Base-by-base conservation (phyloP, 129 eudicot species). In the Flaveria robusta region DNA sequence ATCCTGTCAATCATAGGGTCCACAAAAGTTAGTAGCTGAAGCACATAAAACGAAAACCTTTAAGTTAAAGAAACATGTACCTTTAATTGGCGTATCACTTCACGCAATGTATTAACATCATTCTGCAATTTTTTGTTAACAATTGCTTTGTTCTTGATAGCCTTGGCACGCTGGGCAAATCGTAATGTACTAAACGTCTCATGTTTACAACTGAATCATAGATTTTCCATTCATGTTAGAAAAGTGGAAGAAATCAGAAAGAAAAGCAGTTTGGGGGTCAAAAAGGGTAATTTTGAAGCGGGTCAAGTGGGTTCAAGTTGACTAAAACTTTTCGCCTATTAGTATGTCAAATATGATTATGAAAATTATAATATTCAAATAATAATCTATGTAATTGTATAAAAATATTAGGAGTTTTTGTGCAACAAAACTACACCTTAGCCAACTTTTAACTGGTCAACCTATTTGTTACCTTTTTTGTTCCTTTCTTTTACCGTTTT, bases 101-200 rank as follows among this genome's bases (percentile, higher is more conserved):
- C 92, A 47, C 96, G 90, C 83, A 94, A 81, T 42, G 93, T 87
- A 74, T 89, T 87, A 20, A 94, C 97, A 76, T 94, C 96, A 70
- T 94, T 90, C 76, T 91, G 93, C 93, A 84, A 86, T 70, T 85
- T 87, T 76, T 94, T 96, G 81, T 94, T 94, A 72, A 94, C 89
- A 49, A 85, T 82, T 39, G 98, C 98, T 81, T 91, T 94, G 81
- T 94, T 94, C 83, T 94, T 94, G 56, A 94, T 85, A 77, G 96
- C 93, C 85, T 94, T 94, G 14, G 98, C 97, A 39, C 98, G 97
- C 31, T 94, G 97, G 26, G 98, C 98, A 78, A 94, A 94, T 68
- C 96, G 82, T 68, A 94, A 79, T 58, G 98, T 94, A 82, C 98
- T 91, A 19, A 85, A 74, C 15, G 98, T 94, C 89, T 94, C 98